Conservation (phyloP, 1,284 basidiomycete genomes). For the Microbotryomycetes sp. region DNA sequence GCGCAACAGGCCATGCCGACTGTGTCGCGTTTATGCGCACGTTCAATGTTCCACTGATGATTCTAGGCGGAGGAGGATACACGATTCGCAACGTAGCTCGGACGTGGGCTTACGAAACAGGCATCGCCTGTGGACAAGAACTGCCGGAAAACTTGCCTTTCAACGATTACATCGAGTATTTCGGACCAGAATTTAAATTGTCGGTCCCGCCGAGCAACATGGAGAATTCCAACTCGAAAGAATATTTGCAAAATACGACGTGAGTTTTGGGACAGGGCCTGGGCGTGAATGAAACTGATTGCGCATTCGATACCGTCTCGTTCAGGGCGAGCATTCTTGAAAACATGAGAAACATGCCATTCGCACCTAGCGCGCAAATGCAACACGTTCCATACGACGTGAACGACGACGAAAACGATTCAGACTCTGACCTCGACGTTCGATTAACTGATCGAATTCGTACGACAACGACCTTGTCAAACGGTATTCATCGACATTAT, state of each 20-base stretch:
- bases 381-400: conserved; percentile 69
- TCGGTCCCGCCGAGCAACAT: conserved; percentile 88
- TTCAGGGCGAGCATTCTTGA: conserved; percentile 62
- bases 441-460: conserved; percentile 31
- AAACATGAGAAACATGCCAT: conserved; percentile 66
- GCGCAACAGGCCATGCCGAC: conserved; percentile 59
- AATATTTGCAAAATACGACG: conserved; percentile 76
- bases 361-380: conserved; percentile 80
- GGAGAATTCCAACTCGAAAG: conserved; percentile 82
- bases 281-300: no score
- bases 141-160: conserved; percentile 77
- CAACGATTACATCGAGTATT: conserved; percentile 97
- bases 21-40: conserved; percentile 81
- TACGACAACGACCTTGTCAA: not conserved
- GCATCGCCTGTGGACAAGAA: conserved; percentile 79
- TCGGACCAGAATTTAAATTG: conserved; percentile 87
- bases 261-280: conserved; percentile 37
- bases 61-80: conserved; percentile 93
- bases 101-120: conserved; percentile 96
- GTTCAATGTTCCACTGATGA: conserved; percentile 78
- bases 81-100: conserved; percentile 86
- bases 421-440: conserved; percentile 42
- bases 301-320: not conserved
- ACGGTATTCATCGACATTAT: no score
- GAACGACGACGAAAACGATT: conserved; percentile 54